Conservation (phyloP, 306 rosid species). For the Lathyrus aphaca region DNA sequence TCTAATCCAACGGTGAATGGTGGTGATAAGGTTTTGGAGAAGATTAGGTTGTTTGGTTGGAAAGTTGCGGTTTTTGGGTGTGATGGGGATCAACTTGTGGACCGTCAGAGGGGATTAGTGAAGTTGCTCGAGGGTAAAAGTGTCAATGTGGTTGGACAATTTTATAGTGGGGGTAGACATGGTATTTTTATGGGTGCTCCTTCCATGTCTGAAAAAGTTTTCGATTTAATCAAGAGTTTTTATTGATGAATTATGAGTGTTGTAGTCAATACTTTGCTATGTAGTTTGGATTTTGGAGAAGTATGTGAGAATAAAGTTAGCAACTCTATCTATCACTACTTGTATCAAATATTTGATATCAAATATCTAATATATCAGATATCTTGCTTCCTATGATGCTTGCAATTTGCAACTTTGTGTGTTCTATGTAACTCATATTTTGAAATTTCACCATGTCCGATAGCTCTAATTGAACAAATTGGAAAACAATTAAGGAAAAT, state of each 20-base stretch:
- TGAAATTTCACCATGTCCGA: too few species aligned
- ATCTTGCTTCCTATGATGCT: too few species aligned
- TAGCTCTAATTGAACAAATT: too few species aligned
- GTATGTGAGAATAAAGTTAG: too few species aligned
- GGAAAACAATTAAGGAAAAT: too few species aligned
- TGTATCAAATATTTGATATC: too few species aligned
- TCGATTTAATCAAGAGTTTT: conserved; percentile 5
- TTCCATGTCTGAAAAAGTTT: conserved; percentile 35
- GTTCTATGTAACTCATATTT: too few species aligned
- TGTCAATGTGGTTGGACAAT: conserved; percentile 42
- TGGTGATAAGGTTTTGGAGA: conserved; percentile 31
- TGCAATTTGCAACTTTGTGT: too few species aligned
- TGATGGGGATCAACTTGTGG: conserved; percentile 55
- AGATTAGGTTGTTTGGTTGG: conserved; percentile 47
- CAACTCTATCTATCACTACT: too few species aligned
- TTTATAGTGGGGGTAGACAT: conserved; percentile 47
- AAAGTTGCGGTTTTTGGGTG: conserved; percentile 46
- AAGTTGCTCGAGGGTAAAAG: conserved; percentile 40
- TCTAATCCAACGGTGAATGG: conserved; percentile 52
- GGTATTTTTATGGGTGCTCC: conserved; percentile 42
- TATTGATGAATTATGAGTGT: not conserved
- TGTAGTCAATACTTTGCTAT: not conserved
- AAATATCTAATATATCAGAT: too few species aligned
- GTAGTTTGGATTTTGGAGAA: not conserved
- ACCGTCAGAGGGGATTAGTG: conserved; percentile 44